Percentiles rank a stretch among this genome's conserved stretches.
These are phyloP conservation scores for Ophiostoma quercus DNA, from an alignment of 2,329 filamentous ascomycete genomes.

Conservation along the genomic window DNA sequence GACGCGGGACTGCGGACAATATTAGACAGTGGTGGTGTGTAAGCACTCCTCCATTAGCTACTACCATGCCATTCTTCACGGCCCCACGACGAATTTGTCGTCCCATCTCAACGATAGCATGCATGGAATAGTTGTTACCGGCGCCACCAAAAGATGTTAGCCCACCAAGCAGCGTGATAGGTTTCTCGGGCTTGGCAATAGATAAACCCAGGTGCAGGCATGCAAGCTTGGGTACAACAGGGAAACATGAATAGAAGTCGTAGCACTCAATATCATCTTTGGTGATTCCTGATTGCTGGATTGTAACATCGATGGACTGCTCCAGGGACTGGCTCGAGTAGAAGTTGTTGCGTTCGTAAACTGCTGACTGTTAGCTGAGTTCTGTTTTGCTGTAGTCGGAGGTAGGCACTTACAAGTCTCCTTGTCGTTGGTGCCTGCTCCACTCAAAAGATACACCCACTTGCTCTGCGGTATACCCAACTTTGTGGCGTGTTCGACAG, in stretches of 20 bases:
- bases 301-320: constrained; percentile 20
- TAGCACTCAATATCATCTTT: constrained; percentile 19
- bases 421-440: constrained; percentile 22
- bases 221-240: constrained; percentile 24
- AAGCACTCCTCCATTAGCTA: constrained; percentile 24
- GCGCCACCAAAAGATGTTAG: constrained; percentile 25
- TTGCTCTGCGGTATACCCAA: constrained; percentile 19
- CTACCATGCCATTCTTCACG: constrained; percentile 18
- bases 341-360: constrained; percentile 22
- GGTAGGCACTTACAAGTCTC: constrained; percentile 17
- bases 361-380: not conserved
- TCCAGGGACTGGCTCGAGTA: constrained; percentile 21
- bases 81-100: constrained; percentile 15
- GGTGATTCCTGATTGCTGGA: constrained; percentile 18
- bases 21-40: constrained; percentile 22
- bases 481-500: constrained; percentile 20
- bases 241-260: constrained; percentile 25
- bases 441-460: constrained; percentile 22
- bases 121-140: constrained; percentile 26
- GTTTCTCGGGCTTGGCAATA: constrained; percentile 11
- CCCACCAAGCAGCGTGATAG: constrained; percentile 22
- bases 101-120: constrained; percentile 22
- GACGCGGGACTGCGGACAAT: constrained; percentile 8
- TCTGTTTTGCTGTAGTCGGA: not conserved
- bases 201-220: constrained; percentile 22